A percentile compares a stretch with the other conserved stretches of the same genome.
Conservation (phyloP, 371 early-diverging fungal species). For the Rhizopus arrhizus region DNA sequence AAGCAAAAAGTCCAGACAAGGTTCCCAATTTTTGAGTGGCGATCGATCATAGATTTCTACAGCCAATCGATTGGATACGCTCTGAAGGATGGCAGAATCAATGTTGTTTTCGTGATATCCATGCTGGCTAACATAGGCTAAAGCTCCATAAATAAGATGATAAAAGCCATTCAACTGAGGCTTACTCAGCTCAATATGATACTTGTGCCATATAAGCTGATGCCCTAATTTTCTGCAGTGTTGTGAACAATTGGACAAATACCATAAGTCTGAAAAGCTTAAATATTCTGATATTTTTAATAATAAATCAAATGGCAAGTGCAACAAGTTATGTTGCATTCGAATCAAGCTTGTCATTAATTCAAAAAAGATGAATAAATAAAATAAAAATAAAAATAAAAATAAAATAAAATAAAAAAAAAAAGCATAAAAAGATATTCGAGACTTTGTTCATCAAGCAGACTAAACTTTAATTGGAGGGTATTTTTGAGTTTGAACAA, state of each 20-base stretch:
- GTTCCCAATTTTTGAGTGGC: slow-evolving; percentile 41
- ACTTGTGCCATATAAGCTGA: slow-evolving; percentile 42
- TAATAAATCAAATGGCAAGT: slow-evolving; percentile 42
- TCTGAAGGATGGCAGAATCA: slow-evolving; percentile 31
- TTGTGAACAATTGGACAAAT: slow-evolving; percentile 40
- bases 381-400: slow-evolving; percentile 6
- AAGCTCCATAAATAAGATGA: slow-evolving; percentile 28
- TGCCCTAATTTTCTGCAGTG: slow-evolving; percentile 33
- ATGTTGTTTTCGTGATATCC: slow-evolving; percentile 12
- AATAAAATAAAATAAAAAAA: background rate
- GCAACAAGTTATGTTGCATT: slow-evolving; percentile 8
- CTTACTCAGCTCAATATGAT: slow-evolving; percentile 41
- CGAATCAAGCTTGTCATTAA: slow-evolving; percentile 14
- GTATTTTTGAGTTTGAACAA: slow-evolving; percentile 4
- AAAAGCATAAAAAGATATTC: slow-evolving; percentile 9
- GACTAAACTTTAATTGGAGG: slow-evolving; percentile 25
- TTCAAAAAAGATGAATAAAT: slow-evolving; percentile 9
- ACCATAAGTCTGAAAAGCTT: slow-evolving; percentile 46
- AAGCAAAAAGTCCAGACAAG: slow-evolving; percentile 46
- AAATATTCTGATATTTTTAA: slow-evolving; percentile 34
- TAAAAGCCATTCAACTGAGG: slow-evolving; percentile 35
- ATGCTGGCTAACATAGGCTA: slow-evolving; percentile 31
- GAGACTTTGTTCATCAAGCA: slow-evolving; percentile 14
- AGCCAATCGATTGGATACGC: slow-evolving; percentile 43
- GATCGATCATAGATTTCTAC: slow-evolving; percentile 50